These are phyloP conservation scores for Fusarium musae DNA, from an alignment of 2,329 filamentous ascomycete species.

Conservation along the genomic window DNA sequence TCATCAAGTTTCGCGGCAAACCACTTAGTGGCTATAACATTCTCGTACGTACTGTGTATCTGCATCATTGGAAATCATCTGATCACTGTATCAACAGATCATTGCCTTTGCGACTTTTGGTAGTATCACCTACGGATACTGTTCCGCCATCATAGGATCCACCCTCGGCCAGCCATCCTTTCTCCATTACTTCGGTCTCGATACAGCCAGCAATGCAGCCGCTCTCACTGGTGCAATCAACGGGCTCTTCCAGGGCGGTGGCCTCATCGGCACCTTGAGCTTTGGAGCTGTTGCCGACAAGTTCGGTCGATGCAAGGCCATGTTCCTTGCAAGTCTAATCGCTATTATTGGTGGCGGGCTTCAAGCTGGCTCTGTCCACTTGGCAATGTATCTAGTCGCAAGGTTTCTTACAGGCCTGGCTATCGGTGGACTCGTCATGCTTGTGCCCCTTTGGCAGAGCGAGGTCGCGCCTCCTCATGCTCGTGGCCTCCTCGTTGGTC, in stretches of 20 bases:
- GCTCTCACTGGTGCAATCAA: background rate
- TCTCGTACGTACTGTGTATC: background rate
- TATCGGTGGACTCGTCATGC: background rate
- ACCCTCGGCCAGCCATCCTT: background rate
- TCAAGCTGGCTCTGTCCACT: background rate
- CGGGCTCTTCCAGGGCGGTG: background rate
- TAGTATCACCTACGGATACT: background rate
- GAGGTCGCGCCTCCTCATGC: background rate
- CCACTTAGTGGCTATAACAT: background rate
- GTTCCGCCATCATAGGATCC: background rate
- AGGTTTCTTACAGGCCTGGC: background rate
- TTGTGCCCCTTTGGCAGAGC: background rate
- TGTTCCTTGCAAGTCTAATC: background rate
- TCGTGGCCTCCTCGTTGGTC: background rate
- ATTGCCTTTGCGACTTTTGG: background rate
- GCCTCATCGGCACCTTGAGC: background rate
- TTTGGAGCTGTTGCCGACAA: background rate
- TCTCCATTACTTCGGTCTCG: background rate
- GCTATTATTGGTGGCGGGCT: background rate
- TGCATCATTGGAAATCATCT: rapidly evolving
- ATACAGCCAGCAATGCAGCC: background rate
- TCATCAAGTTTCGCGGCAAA: background rate
- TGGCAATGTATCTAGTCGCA: background rate
- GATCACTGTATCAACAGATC: background rate
- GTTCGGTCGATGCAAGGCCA: background rate